These are phyloP conservation scores for Xylaria digitata DNA, from an alignment of 2,329 filamentous ascomycete genomes.

Conservation along the genomic window DNA sequence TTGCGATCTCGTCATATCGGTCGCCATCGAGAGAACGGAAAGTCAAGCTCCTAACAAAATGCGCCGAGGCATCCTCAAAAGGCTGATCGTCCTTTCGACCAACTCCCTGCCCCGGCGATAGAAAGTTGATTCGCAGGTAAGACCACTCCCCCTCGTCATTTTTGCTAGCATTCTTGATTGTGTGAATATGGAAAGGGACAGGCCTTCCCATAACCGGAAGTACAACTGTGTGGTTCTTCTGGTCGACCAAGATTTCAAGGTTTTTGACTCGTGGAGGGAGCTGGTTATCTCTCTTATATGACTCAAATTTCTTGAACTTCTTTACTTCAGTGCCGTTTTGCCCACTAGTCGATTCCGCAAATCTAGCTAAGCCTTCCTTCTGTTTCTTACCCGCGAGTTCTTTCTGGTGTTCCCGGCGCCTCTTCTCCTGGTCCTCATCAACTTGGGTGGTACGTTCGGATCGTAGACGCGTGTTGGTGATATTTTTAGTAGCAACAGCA, in stretches of 20 bases:
- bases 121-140: constrained; percentile 95
- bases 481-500: constrained; percentile 92
- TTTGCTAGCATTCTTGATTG: constrained; percentile 99
- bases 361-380: constrained; percentile 84
- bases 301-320: constrained; percentile 99
- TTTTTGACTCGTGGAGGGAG: constrained; percentile 85
- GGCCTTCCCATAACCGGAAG: constrained; percentile 97
- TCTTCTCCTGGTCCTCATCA: constrained; percentile 89
- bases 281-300: constrained; percentile 97
- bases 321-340: constrained; percentile 93
- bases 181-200: constrained; percentile 96
- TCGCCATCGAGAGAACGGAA: constrained; percentile 91
- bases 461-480: constrained; percentile 90
- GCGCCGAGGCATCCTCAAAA: constrained; percentile 94
- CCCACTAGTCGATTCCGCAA: constrained; percentile 84
- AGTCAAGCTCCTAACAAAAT: constrained; percentile 95
- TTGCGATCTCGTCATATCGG: constrained; percentile 89
- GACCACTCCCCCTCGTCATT: constrained; percentile 95
- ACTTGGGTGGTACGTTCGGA: constrained; percentile 89
- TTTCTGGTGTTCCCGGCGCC: constrained; percentile 90
- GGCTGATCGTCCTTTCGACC: constrained; percentile 97
- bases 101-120: constrained; percentile 96
- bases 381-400: constrained; percentile 89
- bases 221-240: constrained; percentile 89
- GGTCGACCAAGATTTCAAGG: constrained; percentile 88